Base-by-base conservation (phyloP, 352 stramenopile species). In the Phytophthora vignae region DNA sequence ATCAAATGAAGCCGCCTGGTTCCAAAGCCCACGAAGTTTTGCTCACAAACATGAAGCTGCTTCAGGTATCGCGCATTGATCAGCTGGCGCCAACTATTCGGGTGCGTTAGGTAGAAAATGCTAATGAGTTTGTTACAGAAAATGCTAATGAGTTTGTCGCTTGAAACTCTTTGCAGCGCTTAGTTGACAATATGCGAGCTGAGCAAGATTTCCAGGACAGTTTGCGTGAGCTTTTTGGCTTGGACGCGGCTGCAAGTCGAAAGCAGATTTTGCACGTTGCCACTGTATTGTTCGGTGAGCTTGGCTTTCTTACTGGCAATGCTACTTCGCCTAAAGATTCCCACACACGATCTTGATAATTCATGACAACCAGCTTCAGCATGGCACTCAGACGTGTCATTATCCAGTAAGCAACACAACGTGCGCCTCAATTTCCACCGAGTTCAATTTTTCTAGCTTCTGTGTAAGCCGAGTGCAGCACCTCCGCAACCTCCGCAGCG, bases 1-100 rank as follows among this genome's bases (percentile, higher is more conserved):
- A 89, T 11, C 79, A 89, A 49, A 85, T 85, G 74, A 79, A 77
- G 49, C 79, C 81, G 10, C 81, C 81, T 17, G 74, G 78, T 10
- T 79, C 80, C 11, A 83, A 74, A 73, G 76, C 72, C 14, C 67
- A 85, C 19, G 60, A 73, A 21, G 61, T 84, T 15, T 19, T 87
- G 19, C 46, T 85, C 3, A 59, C 70, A 19, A 82, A 56, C 60
- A 89, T 87, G 81, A 81, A 77, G 21, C 46, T 83, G 38, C 71
- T 89, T 25, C 74, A 62, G 29, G 74, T 82, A 17, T 17, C 73
- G 1, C 71, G 59, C n/a, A 67, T 89, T n/a, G 67, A 82, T 53
- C 36, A 81, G 55, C 36, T 89, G 21, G 53, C 21, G 17, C 67
- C 78, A 19, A 79, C 63, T 12, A 77, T 89, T 44, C 64, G 65